Conservation (phyloP, 371 early-diverging fungal genomes). For the Mucor lusitanicus region DNA sequence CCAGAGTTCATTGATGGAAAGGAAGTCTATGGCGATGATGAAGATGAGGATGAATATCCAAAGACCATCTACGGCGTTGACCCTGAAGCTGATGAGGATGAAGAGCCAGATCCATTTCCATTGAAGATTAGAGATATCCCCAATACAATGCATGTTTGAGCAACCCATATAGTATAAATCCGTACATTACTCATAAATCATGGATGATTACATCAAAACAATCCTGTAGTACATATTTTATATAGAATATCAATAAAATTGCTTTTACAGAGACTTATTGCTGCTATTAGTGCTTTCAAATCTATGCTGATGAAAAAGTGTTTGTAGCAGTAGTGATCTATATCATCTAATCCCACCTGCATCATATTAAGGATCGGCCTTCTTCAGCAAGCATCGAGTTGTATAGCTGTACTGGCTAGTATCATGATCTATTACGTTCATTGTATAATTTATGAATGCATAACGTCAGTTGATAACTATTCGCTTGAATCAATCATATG, state of each 20-base stretch:
- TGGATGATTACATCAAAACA: neutral
- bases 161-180: neutral
- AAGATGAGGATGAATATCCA: conserved; percentile 33
- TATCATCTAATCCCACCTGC: neutral
- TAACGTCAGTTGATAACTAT: neutral
- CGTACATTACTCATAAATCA: neutral
- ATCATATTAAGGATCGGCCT: neutral
- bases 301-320: neutral
- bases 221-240: neutral
- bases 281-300: neutral
- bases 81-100: conserved; percentile 16
- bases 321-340: too few relatives aligned
- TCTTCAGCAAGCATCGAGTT: neutral
- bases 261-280: neutral
- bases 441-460: neutral
- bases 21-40: conserved; percentile 21
- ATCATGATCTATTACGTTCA: neutral
- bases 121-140: conserved; percentile 12
- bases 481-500: neutral
- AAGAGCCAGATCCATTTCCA: conserved; percentile 1
- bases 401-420: too few relatives aligned
- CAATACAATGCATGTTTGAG: neutral
- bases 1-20: conserved; percentile 24
- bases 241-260: neutral
- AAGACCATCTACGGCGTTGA: conserved; percentile 20